Base-by-base conservation (phyloP, 768 basidiomycete genomes). In the Tricholoma bakamatsutake region DNA sequence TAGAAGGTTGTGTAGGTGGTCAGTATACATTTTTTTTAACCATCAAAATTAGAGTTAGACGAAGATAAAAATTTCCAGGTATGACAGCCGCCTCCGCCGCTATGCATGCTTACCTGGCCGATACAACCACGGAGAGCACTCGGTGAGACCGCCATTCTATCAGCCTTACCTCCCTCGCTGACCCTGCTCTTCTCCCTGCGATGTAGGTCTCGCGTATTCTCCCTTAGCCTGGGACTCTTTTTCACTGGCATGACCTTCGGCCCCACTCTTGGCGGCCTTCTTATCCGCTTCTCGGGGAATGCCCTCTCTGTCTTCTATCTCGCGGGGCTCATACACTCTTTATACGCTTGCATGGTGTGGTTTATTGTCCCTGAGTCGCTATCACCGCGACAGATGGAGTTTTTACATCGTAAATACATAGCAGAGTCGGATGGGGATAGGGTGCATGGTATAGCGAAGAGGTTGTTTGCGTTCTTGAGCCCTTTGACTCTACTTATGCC, bases 301-400 rank as follows among this genome's bases (percentile, higher is more conserved):
- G 62, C 80, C 9, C 67, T 90, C 17, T 80, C 81, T 0, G 83
- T 90, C 15, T 94, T 94, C 74, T 94, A 90, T 67, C 61, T 84
- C 46, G 80, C 86, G 8, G 66, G 75, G 4, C 58, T 64, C 8
- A 57, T 83, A 6, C 84, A 88, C 58, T 21, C 76, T 21, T 7
- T 82, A 45, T 83, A 80, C 60, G 67, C 78, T 1, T 48, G 77
- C 40, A 60, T 84, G 47, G 63, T 82, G 27, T 78, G 82, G 68
- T 69, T 85, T 55, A 27, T 90, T 57, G 64, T 95, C 48, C 93
- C 93, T 0, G 93, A 97, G 68, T 90, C 91, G 0, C 76, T 93
- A 1, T 80, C 85, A 9, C 63, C 68, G 34, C 71, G 67, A 0
- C 72, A 80, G 51, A 83, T 78, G 80, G 68, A 67, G 55, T 60